Evolutionary conservation across 352 stramenopile genomes (phyloP).

Genomic region (Phytopythium ostracodes): DNA sequence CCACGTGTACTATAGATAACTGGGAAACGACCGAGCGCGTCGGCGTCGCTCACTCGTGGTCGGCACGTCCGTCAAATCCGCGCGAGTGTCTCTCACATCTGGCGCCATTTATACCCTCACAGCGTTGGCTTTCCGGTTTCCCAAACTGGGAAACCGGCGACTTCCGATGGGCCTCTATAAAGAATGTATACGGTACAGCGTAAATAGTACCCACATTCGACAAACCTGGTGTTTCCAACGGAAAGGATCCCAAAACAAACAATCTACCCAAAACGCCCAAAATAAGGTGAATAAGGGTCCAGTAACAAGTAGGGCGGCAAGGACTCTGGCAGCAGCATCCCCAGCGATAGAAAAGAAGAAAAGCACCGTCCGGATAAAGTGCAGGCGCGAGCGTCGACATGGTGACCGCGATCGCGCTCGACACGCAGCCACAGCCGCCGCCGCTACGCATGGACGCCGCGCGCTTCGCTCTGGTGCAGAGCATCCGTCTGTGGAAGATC

Average conservation of each 20-base stretch:
- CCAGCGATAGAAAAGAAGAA: neutral
- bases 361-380: neutral
- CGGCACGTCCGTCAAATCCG: neutral
- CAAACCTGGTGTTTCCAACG: neutral
- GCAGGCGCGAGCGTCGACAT: neutral
- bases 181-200: neutral
- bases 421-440: neutral
- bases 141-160: neutral
- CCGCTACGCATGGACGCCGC: constrained; percentile 10
- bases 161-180: neutral
- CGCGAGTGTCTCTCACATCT: neutral
- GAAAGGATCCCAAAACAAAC: neutral
- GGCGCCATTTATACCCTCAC: too few species aligned
- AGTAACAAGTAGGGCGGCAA: too few species aligned
- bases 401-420: neutral
- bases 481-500: constrained; percentile 40
- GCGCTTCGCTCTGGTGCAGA: constrained; percentile 36
- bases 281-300: too few species aligned
- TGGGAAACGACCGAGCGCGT: neutral
- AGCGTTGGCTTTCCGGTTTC: too few species aligned
- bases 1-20: neutral
- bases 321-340: too few species aligned
- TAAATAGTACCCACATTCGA: too few species aligned
- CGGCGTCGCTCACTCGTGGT: too few species aligned
- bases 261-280: neutral